Base-by-base conservation (phyloP, 2,329 filamentous ascomycete genomes). In the Venturia carpophila region DNA sequence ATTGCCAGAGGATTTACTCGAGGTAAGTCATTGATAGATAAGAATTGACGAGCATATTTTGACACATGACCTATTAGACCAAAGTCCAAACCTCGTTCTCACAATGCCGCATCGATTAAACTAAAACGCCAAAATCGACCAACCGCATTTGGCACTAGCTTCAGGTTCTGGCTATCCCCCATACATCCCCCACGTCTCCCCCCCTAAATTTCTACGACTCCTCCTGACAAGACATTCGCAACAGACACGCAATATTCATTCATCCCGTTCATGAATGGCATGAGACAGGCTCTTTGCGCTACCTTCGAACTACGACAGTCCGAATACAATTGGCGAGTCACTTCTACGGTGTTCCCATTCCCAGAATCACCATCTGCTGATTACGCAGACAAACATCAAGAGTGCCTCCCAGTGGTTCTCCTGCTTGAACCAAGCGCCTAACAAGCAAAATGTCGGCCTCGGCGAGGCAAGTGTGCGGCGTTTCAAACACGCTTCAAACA, bases 401-500 rank as follows among this genome's bases (percentile, higher is more conserved):
- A 24, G 27, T 3, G 19, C 30, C 27, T 5, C 37, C 10, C 19
- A 37, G 15, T 34, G 27, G 15, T 58, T 58, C 52, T 37, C 52
- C 30, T 9, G 19, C 11, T 58, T 24, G 4, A 37, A 58, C 2
- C 17, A 37, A 17, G 27, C 27, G 52, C 30, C 30, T 58, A n/a
- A 5, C 27, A 52, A 17, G 24, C 47, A 17, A 27, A 52, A 1
- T 27, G 4, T 1, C 52, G 37, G 15, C 52, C 52, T 58, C 19
- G 15, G 52, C 30, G 5, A 19, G 15, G 30, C 30, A n/a, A 9
- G 15, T 37, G 27, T 9, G 52, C 30, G 4, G 30, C 11, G 52
- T 58, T 58, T 58, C 52, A 58, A 58, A 58, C 52, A 37, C 52
- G 52, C 52, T 58, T 58, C 52, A 58, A 58, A 37, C 52, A 34